phyloP scores from a whole-genome alignment of 225 moss, liverwort and hornwort species.

The Bryum argenteum region DNA sequence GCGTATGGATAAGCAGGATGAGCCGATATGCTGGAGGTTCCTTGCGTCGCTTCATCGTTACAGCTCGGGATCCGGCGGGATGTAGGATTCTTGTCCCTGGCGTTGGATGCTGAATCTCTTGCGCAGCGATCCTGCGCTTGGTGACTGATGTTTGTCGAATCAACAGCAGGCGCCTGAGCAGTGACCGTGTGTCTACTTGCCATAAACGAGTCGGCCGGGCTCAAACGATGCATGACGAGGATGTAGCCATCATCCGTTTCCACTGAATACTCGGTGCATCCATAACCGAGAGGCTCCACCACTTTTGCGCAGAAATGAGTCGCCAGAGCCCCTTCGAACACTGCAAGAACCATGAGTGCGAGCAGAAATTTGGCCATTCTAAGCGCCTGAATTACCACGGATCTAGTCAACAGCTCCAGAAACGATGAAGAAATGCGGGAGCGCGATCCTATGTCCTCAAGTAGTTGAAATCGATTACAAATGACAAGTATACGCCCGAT shows the following conservation, averaged over 20 bases:
- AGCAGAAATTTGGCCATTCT: background rate
- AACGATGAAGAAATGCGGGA: background rate
- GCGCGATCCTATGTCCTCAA: background rate
- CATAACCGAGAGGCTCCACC: constrained; percentile 48
- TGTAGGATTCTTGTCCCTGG: background rate
- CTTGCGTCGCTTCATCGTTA: background rate
- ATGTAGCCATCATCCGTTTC: constrained; percentile 59
- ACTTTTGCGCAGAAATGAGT: constrained; percentile 38
- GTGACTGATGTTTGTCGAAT: background rate
- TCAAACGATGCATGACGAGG: constrained; percentile 51
- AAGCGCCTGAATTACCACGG: background rate
- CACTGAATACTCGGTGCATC: constrained; percentile 50
- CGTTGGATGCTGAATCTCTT: background rate
- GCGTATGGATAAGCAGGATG: constrained; percentile 21
- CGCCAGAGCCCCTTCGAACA: constrained; percentile 3
- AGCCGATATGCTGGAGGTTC: constrained; percentile 21
- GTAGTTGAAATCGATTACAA: background rate
- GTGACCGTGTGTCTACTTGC: constrained; percentile 6
- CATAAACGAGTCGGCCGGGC: background rate
- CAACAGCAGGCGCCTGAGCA: background rate
- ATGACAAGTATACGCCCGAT: background rate
- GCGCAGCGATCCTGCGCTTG: constrained; percentile 3
- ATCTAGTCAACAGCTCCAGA: background rate
- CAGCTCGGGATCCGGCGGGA: background rate
- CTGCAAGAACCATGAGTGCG: constrained; percentile 10